phyloP scores from a whole-genome alignment of 2,329 filamentous ascomycete species.

The Fusarium beomiforme region DNA sequence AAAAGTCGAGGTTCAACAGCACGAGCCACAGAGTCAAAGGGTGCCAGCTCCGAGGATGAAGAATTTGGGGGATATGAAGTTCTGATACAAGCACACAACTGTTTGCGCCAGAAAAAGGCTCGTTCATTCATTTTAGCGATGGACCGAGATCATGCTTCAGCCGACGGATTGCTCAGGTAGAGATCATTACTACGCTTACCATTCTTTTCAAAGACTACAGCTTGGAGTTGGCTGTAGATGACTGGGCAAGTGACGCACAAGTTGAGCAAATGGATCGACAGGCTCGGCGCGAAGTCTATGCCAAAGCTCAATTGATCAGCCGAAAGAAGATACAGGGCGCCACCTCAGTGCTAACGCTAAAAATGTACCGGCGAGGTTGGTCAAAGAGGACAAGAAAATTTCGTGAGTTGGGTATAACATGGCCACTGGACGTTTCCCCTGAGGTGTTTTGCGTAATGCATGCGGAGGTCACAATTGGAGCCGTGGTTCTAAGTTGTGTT shows the following conservation, averaged over 20 bases:
- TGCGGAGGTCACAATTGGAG: background rate
- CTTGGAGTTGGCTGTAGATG: slow-evolving; percentile 75
- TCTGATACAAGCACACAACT: slow-evolving; percentile 70
- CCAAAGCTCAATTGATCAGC: slow-evolving; percentile 66
- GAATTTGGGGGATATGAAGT: slow-evolving; percentile 68
- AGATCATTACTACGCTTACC: slow-evolving; percentile 65
- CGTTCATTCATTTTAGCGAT: slow-evolving; percentile 68
- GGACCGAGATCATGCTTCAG: slow-evolving; percentile 68
- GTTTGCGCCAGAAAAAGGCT: slow-evolving; percentile 66
- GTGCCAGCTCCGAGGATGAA: slow-evolving; percentile 50
- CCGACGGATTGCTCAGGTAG: slow-evolving; percentile 67
- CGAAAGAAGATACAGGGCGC: slow-evolving; percentile 63
- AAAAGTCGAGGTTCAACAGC: slow-evolving; percentile 41
- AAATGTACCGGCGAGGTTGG: slow-evolving; percentile 75
- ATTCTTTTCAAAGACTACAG: slow-evolving; percentile 68
- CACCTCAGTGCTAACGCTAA: slow-evolving; percentile 75
- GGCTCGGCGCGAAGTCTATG: slow-evolving; percentile 65
- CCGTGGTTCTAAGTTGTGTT: background rate
- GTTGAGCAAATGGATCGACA: slow-evolving; percentile 59
- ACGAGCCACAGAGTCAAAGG: slow-evolving; percentile 19
- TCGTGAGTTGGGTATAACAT: slow-evolving; percentile 55
- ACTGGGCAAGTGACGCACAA: slow-evolving; percentile 64
- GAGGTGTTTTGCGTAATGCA: background rate
- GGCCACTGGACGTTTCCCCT: background rate
- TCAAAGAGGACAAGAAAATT: slow-evolving; percentile 76